Evolutionary conservation across 2,329 filamentous ascomycete species (phyloP), one percentile per base, ranked within the genome.

Genomic region (Colletotrichum gigasporum): DNA sequence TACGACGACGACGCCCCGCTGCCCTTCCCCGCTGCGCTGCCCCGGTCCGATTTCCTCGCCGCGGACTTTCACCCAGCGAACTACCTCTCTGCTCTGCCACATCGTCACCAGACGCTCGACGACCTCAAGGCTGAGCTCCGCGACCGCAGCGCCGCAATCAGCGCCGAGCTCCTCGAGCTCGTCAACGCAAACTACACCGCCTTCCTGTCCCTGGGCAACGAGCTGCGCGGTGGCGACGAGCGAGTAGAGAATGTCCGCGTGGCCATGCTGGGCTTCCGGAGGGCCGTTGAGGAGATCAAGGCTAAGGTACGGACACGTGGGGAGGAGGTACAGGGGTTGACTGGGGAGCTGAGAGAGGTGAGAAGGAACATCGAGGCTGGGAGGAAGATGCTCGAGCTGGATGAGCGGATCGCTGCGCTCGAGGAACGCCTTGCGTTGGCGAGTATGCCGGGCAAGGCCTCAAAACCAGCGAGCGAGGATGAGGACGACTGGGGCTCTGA

Each of bases 101-200:
- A 96, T 74, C 91, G 96, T 2, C 96, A 99, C 76, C 96, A 99
- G 77, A 97, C 95, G 0, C 91, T 99, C 48, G 94, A 97, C 75
- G 96, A 99, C 76, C 83, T 99, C 30, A 92, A 95, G 34, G 81
- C 90, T 5, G 96, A 99, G 73, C 84, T 99, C 14, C 90, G 94
- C 44, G 88, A 94, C 63, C 86, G 96, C 54, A 92, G 90, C 69
- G 87, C 92, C 70, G 85, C 90, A 18, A 90, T 99, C 66, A 92
- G 90, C 72, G 88, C 91, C 67, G 96, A 99, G 79, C 85, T 99
- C 3, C 84, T 99, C 16, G 95, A 97, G 79, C 87, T 99, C 7
- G 96, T 99, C 69, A 99, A 99, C 74, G 87, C 91, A 53, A 97
- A 99, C 78, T 98, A 99, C 75, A 91, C 93, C 48, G 91, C 95